Base-by-base conservation (phyloP, 1,284 basidiomycete genomes). In the Limonomyces culmigenus region DNA sequence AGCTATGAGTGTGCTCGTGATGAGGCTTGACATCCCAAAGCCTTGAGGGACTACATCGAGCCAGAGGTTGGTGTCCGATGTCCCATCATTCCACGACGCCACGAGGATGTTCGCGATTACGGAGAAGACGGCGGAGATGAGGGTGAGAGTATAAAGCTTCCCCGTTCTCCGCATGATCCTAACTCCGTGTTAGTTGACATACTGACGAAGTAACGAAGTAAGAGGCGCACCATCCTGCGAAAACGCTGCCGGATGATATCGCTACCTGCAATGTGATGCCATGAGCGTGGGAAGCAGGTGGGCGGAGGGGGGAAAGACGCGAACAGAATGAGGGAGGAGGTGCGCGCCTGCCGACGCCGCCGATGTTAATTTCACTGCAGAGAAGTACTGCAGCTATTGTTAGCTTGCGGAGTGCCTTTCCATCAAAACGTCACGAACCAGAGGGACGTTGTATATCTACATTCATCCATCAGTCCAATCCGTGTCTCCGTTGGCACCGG, bases 321-420 rank as follows among this genome's bases (percentile, higher is more conserved):
- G 52, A 54, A 89, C 73, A 34, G 85, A 86, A 59, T 89, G 86
- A 19, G 89, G 89, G 33, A 95, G 65, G 23, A 95, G 56, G 59
- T 89, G 89, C 67, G 42, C 52, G 71, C 85, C 85, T 36, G 86
- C 70, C 41, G 67, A 61, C 21, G 77, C 70, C 13, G 88, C 67
- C 11, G 74, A 71, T 46, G 72, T 65, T 39, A 87, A 60, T 42
- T 71, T 70, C 32, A 91, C 89, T n/a, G 86, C 77, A 40, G 81
- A 78, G 48, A 87, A 92, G 59, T 85, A 91, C 71, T 62, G 25
- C n/a, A 27, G 8, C n/a, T 8, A 27, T n/a, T 8, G 8, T 27
- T n/a, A 27, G n/a, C 8, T 27, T 27, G 8, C n/a, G 10, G 25
- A 27, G 10, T 27, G 8, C 25, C 25, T n/a, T 8, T 27, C 25